Base-by-base conservation (phyloP, 192 early-diverging fungal species). In the Geosiphon pyriformis region DNA sequence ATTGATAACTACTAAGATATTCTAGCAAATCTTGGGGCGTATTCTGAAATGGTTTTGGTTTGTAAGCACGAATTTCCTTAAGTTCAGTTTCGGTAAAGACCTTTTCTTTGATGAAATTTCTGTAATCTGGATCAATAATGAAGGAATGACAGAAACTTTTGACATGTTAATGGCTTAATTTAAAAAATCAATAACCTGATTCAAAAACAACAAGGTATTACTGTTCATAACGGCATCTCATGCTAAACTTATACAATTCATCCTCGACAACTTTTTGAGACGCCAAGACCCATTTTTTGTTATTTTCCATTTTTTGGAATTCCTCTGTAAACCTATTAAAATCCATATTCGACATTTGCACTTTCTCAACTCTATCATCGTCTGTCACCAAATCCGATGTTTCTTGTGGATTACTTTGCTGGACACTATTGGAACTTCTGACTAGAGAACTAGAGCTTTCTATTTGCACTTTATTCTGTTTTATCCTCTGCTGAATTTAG, bases 201-300 rank as follows among this genome's bases (percentile, higher is more conserved):
- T 60, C 52, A 30, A 60, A 69, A 69, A 67, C 57, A 30, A 31
- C 58, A 0, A 61, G 57, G 31, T 67, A 56, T 66, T 55, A 72
- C 64, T 67, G 35, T 67, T 72, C 50, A 61, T 72, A 67, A 49
- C 17, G 42, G 37, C 57, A 65, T 60, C 58, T 56, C 50, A 56
- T 60, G 0, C 55, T 30, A 67, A 67, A 72, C 52, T 72, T 67
- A 25, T 72, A 72, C 53, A 72, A 60, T 34, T 66, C 70, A 37
- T 72, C 64, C 59, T 72, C 58, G 12, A 72, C 58, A 52, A 59
- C 63, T 42, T 72, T 72, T 11, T 58, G 57, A 56, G 70, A 65
- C 35, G 49, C 51, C 37, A 72, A 54, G 30, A 52, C 47, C 64
- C 56, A 72, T 60, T 72, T 72, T 57, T 61, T 56, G 2, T 34